phyloP scores from a whole-genome alignment of 2,329 filamentous ascomycete genomes.

The Cucurbitaria berberidis region DNA sequence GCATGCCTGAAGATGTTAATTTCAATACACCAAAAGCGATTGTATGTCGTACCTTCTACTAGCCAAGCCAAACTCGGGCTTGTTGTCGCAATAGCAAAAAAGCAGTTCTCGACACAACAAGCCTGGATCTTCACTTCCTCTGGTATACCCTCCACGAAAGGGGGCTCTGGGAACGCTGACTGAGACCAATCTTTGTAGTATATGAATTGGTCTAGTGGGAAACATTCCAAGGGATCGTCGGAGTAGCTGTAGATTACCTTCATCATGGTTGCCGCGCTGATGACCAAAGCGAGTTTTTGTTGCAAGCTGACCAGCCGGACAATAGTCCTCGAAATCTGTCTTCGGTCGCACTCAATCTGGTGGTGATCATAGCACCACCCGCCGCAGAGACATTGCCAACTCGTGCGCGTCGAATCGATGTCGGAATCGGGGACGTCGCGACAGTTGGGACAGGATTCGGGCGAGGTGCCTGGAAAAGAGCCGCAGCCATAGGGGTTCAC shows the following conservation, averaged over 20 bases:
- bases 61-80: not conserved
- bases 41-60: not conserved
- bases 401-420: not conserved
- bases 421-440: conserved; percentile 6
- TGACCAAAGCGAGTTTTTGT: not conserved
- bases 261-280: not conserved
- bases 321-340: not conserved
- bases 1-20: not conserved
- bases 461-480: not conserved
- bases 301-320: not conserved
- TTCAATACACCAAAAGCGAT: not conserved
- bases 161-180: not conserved
- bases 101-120: not conserved
- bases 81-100: not conserved
- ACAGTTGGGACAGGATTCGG: not conserved
- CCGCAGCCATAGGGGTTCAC: not conserved
- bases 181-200: not conserved
- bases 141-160: not conserved
- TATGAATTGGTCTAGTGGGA: not conserved
- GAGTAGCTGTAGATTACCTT: not conserved
- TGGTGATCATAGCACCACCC: not conserved
- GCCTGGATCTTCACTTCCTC: not conserved
- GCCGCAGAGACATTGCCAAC: not conserved
- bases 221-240: not conserved
- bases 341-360: not conserved